Conservation (phyloP, 164 flowering plant species). For the Saururus chinensis region DNA sequence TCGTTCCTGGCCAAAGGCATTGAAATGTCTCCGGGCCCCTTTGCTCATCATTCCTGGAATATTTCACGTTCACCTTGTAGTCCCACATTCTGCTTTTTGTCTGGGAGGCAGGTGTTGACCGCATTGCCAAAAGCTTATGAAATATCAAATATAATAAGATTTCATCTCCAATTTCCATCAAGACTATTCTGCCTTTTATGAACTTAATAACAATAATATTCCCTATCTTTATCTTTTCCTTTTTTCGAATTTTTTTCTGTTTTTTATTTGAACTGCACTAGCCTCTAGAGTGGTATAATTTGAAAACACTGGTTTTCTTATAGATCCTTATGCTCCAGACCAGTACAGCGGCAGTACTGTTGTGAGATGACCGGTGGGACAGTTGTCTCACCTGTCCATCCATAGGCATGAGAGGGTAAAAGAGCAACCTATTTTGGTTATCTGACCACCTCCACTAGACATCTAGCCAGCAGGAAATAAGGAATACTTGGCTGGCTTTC, state of each 20-base stretch:
- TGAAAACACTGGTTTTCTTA: constrained; percentile 4
- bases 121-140: constrained; percentile 5
- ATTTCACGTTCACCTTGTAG: constrained; percentile 29
- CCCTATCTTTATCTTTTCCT: not conserved
- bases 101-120: constrained; percentile 56
- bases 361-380: constrained; percentile 60
- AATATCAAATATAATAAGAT: constrained; percentile 7
- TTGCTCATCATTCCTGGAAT: constrained; percentile 50
- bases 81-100: constrained; percentile 49
- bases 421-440: constrained; percentile 17
- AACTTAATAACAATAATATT: not conserved
- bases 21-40: constrained; percentile 23
- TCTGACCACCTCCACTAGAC: constrained; percentile 12
- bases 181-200: not conserved
- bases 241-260: not conserved
- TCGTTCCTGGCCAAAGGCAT: constrained; percentile 5
- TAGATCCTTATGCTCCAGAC: constrained; percentile 18
- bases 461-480: constrained; percentile 3
- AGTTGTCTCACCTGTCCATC: constrained; percentile 39
- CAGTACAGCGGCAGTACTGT: constrained; percentile 30
- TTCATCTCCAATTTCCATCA: not conserved
- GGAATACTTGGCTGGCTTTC: not conserved
- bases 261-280: constrained; percentile 3
- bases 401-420: constrained; percentile 21
- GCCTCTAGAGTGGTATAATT: constrained; percentile 1